Evolutionary conservation across 257 asterid species (phyloP).

Genomic region (Nicotiana sylvestris): DNA sequence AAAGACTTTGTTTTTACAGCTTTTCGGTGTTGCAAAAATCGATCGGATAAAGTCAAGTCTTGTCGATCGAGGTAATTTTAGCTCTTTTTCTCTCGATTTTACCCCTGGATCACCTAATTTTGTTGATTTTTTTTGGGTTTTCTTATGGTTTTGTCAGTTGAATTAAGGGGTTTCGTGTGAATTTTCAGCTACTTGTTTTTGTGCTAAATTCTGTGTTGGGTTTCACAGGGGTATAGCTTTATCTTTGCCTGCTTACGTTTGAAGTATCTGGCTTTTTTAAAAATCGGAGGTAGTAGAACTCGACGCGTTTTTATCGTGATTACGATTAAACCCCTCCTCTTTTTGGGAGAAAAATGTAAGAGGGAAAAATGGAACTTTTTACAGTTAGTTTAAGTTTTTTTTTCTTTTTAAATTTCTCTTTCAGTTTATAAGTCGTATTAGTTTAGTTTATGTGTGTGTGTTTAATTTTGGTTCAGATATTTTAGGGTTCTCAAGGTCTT

Average conservation of each 20-base stretch:
- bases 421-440: neutral
- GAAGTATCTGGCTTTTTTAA: neutral
- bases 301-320: neutral
- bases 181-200: neutral
- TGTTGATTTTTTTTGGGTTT: neutral
- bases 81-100: slow-evolving; percentile 14
- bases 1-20: slow-evolving; percentile 17
- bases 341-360: neutral
- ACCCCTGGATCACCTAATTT: slow-evolving; percentile 21
- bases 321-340: neutral
- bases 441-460: neutral
- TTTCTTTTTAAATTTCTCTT: neutral
- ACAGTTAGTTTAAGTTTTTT: neutral
- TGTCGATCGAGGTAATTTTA: slow-evolving; percentile 49
- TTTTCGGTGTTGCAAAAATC: slow-evolving; percentile 9
- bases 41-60: slow-evolving; percentile 36
- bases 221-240: neutral
- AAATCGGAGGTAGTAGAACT: neutral
- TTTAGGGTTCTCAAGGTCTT: slow-evolving; percentile 13
- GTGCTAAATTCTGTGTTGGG: neutral
- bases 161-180: neutral
- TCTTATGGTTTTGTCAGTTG: neutral
- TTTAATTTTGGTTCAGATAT: slow-evolving; percentile 2
- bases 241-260: neutral
- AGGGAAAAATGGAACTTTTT: neutral